These are phyloP conservation scores for Eucalyptus globulus DNA, from an alignment of 345 rosid species.

Conservation along the genomic window DNA sequence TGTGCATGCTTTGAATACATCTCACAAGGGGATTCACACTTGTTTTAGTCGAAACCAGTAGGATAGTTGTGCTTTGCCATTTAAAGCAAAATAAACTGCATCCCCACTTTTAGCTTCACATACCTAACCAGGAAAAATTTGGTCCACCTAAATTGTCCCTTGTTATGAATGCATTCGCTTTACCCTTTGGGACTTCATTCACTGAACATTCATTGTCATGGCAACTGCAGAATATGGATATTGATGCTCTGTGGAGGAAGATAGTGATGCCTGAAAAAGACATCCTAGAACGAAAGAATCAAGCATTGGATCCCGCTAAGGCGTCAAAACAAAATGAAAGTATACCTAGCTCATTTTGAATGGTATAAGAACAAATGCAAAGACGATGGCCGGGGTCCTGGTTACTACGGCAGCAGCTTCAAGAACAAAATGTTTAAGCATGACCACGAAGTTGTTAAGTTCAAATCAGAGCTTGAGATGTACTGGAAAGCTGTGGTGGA, in stretches of 20 bases:
- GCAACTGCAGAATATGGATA: constrained; percentile 6
- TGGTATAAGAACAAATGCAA: constrained; percentile 41
- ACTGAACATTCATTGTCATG: background rate
- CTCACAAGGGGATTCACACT: background rate
- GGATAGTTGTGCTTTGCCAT: background rate
- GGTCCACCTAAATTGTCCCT: background rate
- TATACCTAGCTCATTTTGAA: constrained; percentile 29
- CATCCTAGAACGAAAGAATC: background rate
- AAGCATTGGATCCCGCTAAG: background rate
- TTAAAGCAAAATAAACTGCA: background rate
- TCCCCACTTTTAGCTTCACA: background rate
- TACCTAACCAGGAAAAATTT: background rate
- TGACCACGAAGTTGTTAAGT: background rate
- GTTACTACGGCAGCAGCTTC: constrained; percentile 39
- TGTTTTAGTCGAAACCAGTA: background rate
- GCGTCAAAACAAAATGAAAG: constrained; percentile 14
- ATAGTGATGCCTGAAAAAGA: background rate
- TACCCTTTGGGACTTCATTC: background rate
- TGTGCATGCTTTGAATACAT: background rate
- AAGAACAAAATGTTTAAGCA: background rate
- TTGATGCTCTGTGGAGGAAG: background rate
- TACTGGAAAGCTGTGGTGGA: constrained; percentile 43
- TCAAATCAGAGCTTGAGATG: constrained; percentile 7
- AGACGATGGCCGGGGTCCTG: background rate
- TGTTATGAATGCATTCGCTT: background rate